Conservation (phyloP, 1,284 basidiomycete species). For the Pulveroboletus sp. region DNA sequence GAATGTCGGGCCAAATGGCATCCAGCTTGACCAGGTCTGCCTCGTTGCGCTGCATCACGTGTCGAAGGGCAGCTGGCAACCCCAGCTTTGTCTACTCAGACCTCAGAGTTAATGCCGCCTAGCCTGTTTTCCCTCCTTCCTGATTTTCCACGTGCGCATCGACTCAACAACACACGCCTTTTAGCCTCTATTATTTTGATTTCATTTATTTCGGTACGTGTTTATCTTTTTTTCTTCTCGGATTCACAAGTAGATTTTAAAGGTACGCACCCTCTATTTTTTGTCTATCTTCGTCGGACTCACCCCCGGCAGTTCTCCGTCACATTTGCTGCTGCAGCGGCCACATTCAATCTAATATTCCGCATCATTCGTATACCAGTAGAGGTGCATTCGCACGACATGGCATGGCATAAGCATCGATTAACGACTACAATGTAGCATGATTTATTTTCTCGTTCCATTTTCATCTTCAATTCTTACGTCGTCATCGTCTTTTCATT, state of each 20-base stretch:
- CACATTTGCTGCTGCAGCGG: background rate
- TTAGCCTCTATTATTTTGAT: background rate
- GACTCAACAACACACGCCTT: background rate
- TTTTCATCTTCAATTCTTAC: background rate
- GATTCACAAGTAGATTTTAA: background rate
- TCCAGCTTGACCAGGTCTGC: constrained; percentile 27
- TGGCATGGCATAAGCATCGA: constrained; percentile 11
- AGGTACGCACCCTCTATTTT: background rate
- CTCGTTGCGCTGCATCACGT: constrained; percentile 31
- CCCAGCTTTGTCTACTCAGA: constrained; percentile 29
- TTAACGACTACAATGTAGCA: constrained; percentile 9
- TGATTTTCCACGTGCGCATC: background rate
- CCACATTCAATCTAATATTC: background rate
- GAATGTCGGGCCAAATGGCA: constrained; percentile 30
- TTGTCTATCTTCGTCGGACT: background rate
- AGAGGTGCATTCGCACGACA: constrained; percentile 22
- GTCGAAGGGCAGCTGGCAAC: constrained; percentile 36
- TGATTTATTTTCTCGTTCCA: background rate
- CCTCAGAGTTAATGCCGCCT: constrained; percentile 13
- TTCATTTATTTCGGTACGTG: background rate
- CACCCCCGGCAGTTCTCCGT: background rate
- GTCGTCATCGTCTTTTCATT: background rate
- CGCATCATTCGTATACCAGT: constrained; percentile 13
- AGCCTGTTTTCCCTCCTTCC: background rate
- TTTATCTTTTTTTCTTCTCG: background rate